Base-by-base conservation (phyloP, 805 yeast species). In the Kuraishia hungarica region DNA sequence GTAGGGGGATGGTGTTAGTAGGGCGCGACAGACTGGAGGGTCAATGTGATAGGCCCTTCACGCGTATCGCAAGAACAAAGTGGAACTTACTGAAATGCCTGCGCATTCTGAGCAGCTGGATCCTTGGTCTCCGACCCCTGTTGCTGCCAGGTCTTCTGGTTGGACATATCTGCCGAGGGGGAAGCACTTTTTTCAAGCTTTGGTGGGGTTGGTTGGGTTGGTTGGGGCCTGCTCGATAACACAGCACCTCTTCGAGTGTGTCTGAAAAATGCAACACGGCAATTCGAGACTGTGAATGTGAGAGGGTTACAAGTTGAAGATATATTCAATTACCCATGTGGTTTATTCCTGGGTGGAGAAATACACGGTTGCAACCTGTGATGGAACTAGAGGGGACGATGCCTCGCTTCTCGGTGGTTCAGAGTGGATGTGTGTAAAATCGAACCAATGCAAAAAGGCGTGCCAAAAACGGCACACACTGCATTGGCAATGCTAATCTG, bases 1-100 rank as follows among this genome's bases (percentile, higher is more conserved):
- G n/a, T 52, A 20, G 13, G 11, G 20, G 47, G 35, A 50, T 24
- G n/a, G 35, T 54, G 62, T 60, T 60, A 59, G 64, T 60, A 51
- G 10, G 29, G 29, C n/a, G 43, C 17, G 50, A 21, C 50, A 8
- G 26, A 11, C 50, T 47, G 50, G 21, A 20, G 21, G 3, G 26
- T 13, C 17, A 47, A 35, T 35, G 43, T 10, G 43, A 35, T 35
- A 13, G 4, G 43, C 43, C 17, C 43, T 15, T 35, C n/a, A 35
- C 15, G 11, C 4, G 17, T 35, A 15, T 17, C 29, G 29, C 29
- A 26, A 26, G 19, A 47, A 47, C 26, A 47, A 47, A 43, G 11
- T 43, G 22, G 3, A 20, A 51, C 52, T 43, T 43, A 52, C 54
- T 20, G 39, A 24, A 52, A 46, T n/a, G 39, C 23, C 51, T 35